Evolutionary conservation across 768 basidiomycete species (phyloP), one percentile per base, ranked within the genome.

Genomic region (Fomitopsis pulvina): DNA sequence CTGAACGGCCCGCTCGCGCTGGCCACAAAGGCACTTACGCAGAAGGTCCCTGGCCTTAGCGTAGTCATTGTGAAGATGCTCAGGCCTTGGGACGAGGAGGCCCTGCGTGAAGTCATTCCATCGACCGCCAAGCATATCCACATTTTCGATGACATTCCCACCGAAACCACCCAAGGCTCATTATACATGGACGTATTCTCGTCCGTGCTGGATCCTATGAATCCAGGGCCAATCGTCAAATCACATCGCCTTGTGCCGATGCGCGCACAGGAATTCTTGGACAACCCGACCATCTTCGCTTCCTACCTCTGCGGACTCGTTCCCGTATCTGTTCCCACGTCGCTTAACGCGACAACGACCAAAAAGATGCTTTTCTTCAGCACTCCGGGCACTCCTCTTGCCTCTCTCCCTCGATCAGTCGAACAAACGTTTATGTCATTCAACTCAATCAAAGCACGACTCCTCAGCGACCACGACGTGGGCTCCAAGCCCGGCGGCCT

Each of bases 1-100:
- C 70, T 84, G 52, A 93, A 94, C 57, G 82, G 91, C 0, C 83
- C 87, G 2, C 66, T 89, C 30, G 85, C 90, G n/a, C 69, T 82
- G 30, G 68, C 71, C 28, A 77, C 82, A 20, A 78, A 81, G 56
- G 74, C 78, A 1, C 63, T 81, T 10, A 74, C 76, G 11, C 57
- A 62, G 32, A 66, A 63, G 32, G 58, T 65, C 0, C 54, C 70
- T 8, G 79, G 81, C 10, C 64, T 91, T 9, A 90, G 82, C 2
- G 74, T 85, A 1, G 71, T 93, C 48, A 66, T 77, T 40, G 84
- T 92, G 46, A 84, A 87, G 54, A 82, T 90, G n/a, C 73, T 91
- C 46, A 80, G 87, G 41, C 88, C 92, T 21, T 93, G 92, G 92
- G 72, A 79, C 59, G 80, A 83, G 52, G 69, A 72, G 18, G 76